A percentile compares a stretch with the other conserved stretches of the same genome.
These are phyloP conservation scores for Xylariaceae sp. DNA, from an alignment of 2,329 filamentous ascomycete genomes.

Conservation along the genomic window DNA sequence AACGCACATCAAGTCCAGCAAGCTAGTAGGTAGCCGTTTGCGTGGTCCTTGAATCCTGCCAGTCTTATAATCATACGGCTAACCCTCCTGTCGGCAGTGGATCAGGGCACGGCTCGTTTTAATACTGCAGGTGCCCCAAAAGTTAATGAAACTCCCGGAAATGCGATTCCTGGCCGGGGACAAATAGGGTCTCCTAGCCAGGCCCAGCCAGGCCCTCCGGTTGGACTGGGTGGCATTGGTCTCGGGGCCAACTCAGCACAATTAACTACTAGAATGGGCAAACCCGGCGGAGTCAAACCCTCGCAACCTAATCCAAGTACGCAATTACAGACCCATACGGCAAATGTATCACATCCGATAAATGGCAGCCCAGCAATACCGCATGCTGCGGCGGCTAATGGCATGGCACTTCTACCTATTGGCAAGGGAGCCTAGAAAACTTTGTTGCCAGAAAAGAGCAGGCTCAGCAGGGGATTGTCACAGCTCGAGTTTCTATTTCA, in stretches of 20 bases:
- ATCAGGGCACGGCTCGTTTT: slow-evolving; percentile 34
- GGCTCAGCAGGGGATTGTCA: slow-evolving; percentile 4
- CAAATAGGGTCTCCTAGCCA: slow-evolving; percentile 18
- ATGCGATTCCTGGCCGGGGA: slow-evolving; percentile 23
- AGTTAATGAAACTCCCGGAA: slow-evolving; percentile 28
- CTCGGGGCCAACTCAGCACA: slow-evolving; percentile 28
- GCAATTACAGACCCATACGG: slow-evolving; percentile 21
- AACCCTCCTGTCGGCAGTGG: slow-evolving; percentile 23
- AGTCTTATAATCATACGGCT: neutral
- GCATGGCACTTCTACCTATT: slow-evolving; percentile 14
- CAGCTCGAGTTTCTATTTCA: slow-evolving; percentile 20
- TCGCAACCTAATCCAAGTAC: slow-evolving; percentile 27
- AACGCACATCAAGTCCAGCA: slow-evolving; percentile 33
- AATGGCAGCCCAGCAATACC: slow-evolving; percentile 27
- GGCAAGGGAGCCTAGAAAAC: slow-evolving; percentile 28
- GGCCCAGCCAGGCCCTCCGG: slow-evolving; percentile 30
- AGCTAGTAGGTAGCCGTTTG: slow-evolving; percentile 23
- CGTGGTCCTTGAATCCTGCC: neutral
- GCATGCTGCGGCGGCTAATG: slow-evolving; percentile 19
- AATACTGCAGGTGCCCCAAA: slow-evolving; percentile 29
- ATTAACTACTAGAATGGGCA: slow-evolving; percentile 24
- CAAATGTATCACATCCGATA: slow-evolving; percentile 17
- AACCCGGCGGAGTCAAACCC: slow-evolving; percentile 25
- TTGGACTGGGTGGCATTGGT: slow-evolving; percentile 33
- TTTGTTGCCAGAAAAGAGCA: slow-evolving; percentile 19